Conservation (phyloP, 225 moss, liverwort and hornwort genomes). For the Marchantia polymorpha region DNA sequence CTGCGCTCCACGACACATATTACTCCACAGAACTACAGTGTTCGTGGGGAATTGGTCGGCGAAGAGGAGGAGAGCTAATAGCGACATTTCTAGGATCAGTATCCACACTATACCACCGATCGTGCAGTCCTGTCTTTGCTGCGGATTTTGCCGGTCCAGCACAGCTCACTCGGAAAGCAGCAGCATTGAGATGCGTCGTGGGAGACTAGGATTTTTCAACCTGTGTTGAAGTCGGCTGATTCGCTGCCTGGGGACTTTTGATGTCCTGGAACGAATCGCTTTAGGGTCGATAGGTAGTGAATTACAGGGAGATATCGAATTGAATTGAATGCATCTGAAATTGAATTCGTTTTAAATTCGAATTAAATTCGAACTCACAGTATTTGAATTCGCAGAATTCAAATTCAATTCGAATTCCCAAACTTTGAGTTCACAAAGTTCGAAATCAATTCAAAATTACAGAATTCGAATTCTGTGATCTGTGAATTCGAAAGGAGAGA, state of each 20-base stretch:
- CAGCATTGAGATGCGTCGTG: neutral
- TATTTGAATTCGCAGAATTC: no score
- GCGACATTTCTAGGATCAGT: neutral
- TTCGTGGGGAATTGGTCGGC: neutral
- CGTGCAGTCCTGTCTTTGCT: neutral
- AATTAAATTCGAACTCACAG: no score
- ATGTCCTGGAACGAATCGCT: neutral
- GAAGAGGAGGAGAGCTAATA: neutral
- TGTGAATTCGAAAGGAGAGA: no score
- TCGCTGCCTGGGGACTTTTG: neutral
- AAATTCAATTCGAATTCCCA: no score
- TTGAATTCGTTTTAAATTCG: no score
- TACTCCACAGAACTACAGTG: neutral
- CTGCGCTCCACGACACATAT: neutral
- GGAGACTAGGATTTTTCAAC: neutral
- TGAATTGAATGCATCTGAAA: no score
- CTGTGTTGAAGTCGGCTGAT: neutral
- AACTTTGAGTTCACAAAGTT: no score
- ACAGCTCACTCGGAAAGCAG: neutral
- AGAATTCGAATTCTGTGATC: no score
- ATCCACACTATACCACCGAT: neutral
- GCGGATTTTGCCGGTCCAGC: neutral
- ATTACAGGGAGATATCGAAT: neutral
- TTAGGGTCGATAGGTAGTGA: neutral
- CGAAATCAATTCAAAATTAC: no score